Conservation (phyloP, 176 grass and related monocot species). For the Phyllostachys edulis region DNA sequence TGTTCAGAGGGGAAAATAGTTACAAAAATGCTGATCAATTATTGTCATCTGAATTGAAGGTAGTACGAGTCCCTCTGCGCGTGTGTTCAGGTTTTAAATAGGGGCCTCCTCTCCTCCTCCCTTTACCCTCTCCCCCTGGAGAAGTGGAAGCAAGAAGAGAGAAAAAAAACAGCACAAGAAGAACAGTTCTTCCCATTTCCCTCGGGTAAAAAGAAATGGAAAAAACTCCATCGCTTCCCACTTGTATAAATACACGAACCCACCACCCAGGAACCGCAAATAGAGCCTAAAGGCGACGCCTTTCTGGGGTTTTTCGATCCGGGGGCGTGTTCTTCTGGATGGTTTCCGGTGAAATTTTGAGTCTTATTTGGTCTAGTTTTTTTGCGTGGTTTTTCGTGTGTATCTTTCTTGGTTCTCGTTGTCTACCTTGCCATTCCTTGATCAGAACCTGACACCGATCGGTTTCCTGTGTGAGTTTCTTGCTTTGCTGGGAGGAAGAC, state of each 20-base stretch:
- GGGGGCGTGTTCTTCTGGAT: neutral
- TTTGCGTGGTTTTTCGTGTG: neutral
- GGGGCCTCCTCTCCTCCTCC: neutral
- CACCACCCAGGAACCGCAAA: slow-evolving; percentile 28
- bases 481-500: neutral
- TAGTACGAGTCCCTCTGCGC: neutral
- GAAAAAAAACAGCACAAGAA: neutral
- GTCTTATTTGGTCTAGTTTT: neutral
- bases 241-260: slow-evolving; percentile 41
- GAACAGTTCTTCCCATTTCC: slow-evolving; percentile 24
- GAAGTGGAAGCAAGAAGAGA: neutral
- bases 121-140: neutral
- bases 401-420: neutral
- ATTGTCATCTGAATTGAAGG: neutral
- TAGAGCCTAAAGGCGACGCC: slow-evolving; percentile 17
- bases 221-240: neutral
- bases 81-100: slow-evolving; percentile 31
- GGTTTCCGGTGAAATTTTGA: slow-evolving; percentile 23
- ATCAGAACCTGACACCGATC: neutral
- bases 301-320: slow-evolving; percentile 21
- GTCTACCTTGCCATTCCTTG: neutral
- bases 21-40: slow-evolving; percentile 9
- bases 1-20: neutral
- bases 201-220: neutral
- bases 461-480: neutral